Conservation (phyloP, 371 early-diverging fungal genomes). For the Syncephalastrum monosporum region DNA sequence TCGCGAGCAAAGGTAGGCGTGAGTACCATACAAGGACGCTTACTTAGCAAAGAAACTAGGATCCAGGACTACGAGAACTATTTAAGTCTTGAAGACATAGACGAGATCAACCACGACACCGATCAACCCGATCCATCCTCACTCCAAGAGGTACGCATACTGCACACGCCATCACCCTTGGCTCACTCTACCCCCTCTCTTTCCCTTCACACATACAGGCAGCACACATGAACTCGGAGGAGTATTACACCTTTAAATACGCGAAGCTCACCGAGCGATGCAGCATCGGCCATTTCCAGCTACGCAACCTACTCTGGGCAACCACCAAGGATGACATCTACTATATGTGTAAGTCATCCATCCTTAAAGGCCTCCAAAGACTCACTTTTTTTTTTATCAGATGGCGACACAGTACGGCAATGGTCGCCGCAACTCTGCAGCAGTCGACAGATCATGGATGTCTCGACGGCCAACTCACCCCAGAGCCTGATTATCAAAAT, state of each 20-base stretch:
- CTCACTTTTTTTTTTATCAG: conserved; percentile 21
- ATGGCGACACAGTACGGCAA: conserved; percentile 49
- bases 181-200: neutral
- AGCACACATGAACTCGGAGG: conserved; percentile 14
- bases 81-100: conserved; percentile 19
- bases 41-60: neutral
- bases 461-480: conserved; percentile 32
- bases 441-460: conserved; percentile 48
- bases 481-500: conserved; percentile 41
- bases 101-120: neutral
- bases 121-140: too few relatives aligned
- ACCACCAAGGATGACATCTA: conserved; percentile 73
- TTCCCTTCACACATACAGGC: conserved; percentile 7
- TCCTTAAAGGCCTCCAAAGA: neutral
- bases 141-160: too few relatives aligned
- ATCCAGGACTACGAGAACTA: conserved; percentile 26
- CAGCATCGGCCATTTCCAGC: conserved; percentile 67
- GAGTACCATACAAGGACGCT: neutral
- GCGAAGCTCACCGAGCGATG: conserved; percentile 38
- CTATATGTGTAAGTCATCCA: conserved; percentile 51
- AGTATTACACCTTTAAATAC: conserved; percentile 41
- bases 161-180: too few relatives aligned
- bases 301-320: conserved; percentile 73
- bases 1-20: conserved; percentile 28
- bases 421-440: conserved; percentile 66